A percentile compares a stretch with the other conserved stretches of the same genome.
These are phyloP conservation scores for Penicillium sp. DNA, from an alignment of 2,329 filamentous ascomycete genomes.

Conservation along the genomic window DNA sequence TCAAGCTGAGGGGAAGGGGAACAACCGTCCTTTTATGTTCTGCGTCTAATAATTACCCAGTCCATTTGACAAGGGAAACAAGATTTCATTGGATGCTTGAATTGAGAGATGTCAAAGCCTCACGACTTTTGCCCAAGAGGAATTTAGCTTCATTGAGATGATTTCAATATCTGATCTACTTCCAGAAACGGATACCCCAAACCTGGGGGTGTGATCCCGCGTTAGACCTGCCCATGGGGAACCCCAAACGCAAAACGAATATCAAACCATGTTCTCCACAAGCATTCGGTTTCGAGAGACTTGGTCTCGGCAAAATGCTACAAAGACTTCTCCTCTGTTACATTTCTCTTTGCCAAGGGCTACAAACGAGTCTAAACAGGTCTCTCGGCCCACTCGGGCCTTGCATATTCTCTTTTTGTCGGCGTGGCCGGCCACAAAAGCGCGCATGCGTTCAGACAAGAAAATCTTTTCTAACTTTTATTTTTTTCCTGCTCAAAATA, in stretches of 20 bases:
- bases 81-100: slow-evolving; percentile 2
- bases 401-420: neutral
- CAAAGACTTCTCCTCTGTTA: neutral
- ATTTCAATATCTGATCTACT: slow-evolving; percentile 9
- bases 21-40: slow-evolving; percentile 13
- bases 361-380: neutral
- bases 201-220: slow-evolving; percentile 6
- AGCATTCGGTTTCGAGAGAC: neutral
- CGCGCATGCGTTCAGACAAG: neutral
- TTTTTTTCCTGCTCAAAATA: no score
- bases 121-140: neutral
- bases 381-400: neutral
- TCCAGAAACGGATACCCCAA: slow-evolving; percentile 14
- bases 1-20: neutral
- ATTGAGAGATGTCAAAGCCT: neutral
- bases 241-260: neutral
- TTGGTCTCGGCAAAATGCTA: slow-evolving; percentile 1
- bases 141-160: neutral
- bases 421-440: neutral
- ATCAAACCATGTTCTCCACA: neutral
- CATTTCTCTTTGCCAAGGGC: neutral
- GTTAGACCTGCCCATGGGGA: slow-evolving; percentile 14
- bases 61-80: slow-evolving; percentile 2
- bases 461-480: neutral
- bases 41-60: neutral